Evolutionary conservation across 2,329 filamentous ascomycete species (phyloP).

Genomic region (Reticulascus tulasneorum): DNA sequence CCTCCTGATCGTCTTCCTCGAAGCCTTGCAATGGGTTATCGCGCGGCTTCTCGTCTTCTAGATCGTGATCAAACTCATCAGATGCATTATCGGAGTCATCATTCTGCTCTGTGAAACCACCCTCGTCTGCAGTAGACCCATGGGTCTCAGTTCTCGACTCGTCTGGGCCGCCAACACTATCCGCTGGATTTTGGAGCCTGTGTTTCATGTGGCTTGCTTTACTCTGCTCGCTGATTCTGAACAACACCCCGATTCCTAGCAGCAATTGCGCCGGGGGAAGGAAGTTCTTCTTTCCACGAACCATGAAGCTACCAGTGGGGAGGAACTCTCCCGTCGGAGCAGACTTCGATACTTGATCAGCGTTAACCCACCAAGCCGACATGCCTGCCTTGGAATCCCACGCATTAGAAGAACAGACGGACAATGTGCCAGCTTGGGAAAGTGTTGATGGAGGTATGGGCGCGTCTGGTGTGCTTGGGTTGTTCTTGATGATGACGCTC

Average conservation of each 20-base stretch:
- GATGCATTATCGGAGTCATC: conserved; percentile 26
- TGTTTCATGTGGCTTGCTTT: conserved; percentile 77
- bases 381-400: conserved; percentile 97
- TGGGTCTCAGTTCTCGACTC: not conserved
- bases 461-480: conserved; percentile 68
- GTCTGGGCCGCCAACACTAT: no score
- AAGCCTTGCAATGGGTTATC: conserved; percentile 34
- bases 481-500: conserved; percentile 88
- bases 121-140: conserved; percentile 14
- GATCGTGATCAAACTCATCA: conserved; percentile 30
- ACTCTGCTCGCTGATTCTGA: conserved; percentile 84
- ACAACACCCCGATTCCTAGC: conserved; percentile 83
- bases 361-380: conserved; percentile 93
- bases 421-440: conserved; percentile 81
- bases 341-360: conserved; percentile 86
- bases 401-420: conserved; percentile 79
- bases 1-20: conserved; percentile 16
- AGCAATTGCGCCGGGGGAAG: conserved; percentile 82
- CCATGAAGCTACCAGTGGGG: conserved; percentile 70
- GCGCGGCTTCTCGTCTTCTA: conserved; percentile 23
- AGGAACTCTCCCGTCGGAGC: conserved; percentile 77
- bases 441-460: conserved; percentile 90
- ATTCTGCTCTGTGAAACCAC: conserved; percentile 23
- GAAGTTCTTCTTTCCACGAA: conserved; percentile 86
- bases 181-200: conserved; percentile 35